phyloP scores from a whole-genome alignment of 2,329 filamentous ascomycete species.

The Trichophyton equinum region DNA sequence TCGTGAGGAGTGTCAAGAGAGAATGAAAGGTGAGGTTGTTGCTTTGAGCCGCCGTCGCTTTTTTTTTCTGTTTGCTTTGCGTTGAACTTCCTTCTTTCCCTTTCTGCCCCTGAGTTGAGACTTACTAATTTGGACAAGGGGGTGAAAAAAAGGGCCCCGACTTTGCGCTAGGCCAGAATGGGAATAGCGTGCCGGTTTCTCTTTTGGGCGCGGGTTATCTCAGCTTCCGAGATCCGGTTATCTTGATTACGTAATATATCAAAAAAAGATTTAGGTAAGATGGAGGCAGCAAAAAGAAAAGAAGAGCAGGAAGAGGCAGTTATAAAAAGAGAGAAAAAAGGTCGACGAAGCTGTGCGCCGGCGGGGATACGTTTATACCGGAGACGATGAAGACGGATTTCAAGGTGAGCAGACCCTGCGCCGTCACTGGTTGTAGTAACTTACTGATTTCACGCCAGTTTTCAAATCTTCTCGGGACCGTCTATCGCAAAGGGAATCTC shows the following conservation, averaged over 20 bases:
- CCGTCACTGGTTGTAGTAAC: not conserved
- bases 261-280: not conserved
- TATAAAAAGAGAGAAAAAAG: not conserved
- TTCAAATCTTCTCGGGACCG: constrained; percentile 93
- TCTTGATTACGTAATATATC: not conserved
- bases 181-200: constrained; percentile 16
- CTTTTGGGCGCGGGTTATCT: constrained; percentile 19
- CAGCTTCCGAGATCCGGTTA: constrained; percentile 6
- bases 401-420: constrained; percentile 51
- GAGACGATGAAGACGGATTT: constrained; percentile 93
- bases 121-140: constrained; percentile 16
- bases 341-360: constrained; percentile 1
- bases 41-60: constrained; percentile 1
- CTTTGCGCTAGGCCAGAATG: constrained; percentile 19
- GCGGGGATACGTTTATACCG: not conserved
- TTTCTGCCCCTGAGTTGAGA: constrained; percentile 22
- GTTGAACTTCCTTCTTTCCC: not conserved
- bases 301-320: not conserved
- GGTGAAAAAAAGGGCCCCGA: constrained; percentile 15
- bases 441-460: constrained; percentile 50
- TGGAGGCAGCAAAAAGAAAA: not conserved
- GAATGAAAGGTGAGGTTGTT: constrained; percentile 8
- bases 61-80: constrained; percentile 12
- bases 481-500: constrained; percentile 96
- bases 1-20: constrained; percentile 5